Conservation (phyloP, 2,329 filamentous ascomycete genomes). For the Passalora sequoiae region DNA sequence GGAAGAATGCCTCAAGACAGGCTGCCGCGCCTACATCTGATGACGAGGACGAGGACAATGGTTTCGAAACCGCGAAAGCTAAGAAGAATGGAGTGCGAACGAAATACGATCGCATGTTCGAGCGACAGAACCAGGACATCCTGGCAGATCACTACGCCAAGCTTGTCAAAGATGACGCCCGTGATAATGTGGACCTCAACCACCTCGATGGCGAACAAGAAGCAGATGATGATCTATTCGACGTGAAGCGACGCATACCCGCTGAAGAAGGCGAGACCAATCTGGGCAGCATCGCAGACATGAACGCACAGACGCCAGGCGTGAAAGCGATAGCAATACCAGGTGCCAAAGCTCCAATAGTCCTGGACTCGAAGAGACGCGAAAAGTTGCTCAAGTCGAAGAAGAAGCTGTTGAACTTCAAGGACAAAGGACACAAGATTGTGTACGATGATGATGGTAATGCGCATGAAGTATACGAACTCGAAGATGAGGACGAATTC, state of each 20-base stretch:
- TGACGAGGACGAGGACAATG: conserved; percentile 49
- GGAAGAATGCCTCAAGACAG: conserved; percentile 75
- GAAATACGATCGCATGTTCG: conserved; percentile 97
- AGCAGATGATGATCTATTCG: conserved; percentile 70
- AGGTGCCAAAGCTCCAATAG: conserved; percentile 62
- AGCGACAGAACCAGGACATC: conserved; percentile 91
- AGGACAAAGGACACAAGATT: conserved; percentile 76
- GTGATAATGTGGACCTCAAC: conserved; percentile 34
- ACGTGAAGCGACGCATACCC: conserved; percentile 80
- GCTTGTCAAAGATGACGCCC: conserved; percentile 59
- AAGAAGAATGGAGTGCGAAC: conserved; percentile 71
- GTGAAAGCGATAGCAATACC: conserved; percentile 61
- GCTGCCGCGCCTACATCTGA: conserved; percentile 58
- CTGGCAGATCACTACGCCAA: conserved; percentile 91
- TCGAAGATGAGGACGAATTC: conserved; percentile 82
- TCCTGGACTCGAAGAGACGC: conserved; percentile 89
- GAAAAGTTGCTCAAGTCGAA: conserved; percentile 94
- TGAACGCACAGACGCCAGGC: conserved; percentile 43
- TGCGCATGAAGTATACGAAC: conserved; percentile 78
- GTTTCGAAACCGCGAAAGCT: conserved; percentile 42
- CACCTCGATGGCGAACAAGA: conserved; percentile 31
- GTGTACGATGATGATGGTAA: conserved; percentile 91
- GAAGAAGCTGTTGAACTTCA: conserved; percentile 89
- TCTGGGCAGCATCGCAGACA: conserved; percentile 37
- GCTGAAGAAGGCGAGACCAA: conserved; percentile 53